A percentile compares a stretch with the other conserved stretches of the same genome.
Evolutionary conservation across 2,329 filamentous ascomycete species (phyloP).

Genomic region (Alternaria tenuissima): DNA sequence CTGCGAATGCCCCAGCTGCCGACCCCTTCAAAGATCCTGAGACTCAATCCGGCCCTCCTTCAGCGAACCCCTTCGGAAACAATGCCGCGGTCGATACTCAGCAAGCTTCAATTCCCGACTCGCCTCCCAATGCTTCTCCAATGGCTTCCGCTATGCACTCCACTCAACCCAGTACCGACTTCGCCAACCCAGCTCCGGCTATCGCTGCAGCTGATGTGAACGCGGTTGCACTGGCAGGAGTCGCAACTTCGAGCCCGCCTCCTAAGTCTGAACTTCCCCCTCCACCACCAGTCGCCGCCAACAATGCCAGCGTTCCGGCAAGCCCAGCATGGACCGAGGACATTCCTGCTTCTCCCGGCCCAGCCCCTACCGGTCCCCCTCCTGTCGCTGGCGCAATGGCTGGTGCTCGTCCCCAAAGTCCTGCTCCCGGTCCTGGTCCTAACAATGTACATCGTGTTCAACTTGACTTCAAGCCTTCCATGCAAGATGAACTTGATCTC

Average conservation of each 20-base stretch:
- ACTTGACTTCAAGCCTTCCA: conserved; percentile 89
- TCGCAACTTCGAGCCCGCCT: conserved; percentile 41
- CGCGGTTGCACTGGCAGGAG: conserved; percentile 48
- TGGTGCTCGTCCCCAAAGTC: conserved; percentile 69
- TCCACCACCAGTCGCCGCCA: conserved; percentile 62
- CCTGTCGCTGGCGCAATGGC: conserved; percentile 64
- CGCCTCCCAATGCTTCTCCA: conserved; percentile 31
- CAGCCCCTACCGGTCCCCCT: conserved; percentile 49
- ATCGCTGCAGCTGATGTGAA: conserved; percentile 54
- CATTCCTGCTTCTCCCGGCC: conserved; percentile 62
- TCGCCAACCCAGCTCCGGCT: conserved; percentile 48
- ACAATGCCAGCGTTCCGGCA: conserved; percentile 49
- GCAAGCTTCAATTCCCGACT: conserved; percentile 36
- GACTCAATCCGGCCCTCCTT: conserved; percentile 49
- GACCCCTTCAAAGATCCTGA: conserved; percentile 73
- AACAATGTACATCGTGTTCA: conserved; percentile 89
- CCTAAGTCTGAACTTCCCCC: conserved; percentile 24
- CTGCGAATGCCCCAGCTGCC: conserved; percentile 55
- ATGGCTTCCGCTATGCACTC: conserved; percentile 35
- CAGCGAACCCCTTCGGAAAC: conserved; percentile 65
- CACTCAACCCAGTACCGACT: conserved; percentile 32
- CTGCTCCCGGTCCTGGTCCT: conserved; percentile 48
- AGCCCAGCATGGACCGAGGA: conserved; percentile 71
- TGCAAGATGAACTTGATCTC: conserved; percentile 90
- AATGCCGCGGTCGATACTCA: conserved; percentile 50